A percentile compares a stretch with the other conserved stretches of the same genome.
Conservation (phyloP, 208 protist genomes). For the Porcisia hertigi region DNA sequence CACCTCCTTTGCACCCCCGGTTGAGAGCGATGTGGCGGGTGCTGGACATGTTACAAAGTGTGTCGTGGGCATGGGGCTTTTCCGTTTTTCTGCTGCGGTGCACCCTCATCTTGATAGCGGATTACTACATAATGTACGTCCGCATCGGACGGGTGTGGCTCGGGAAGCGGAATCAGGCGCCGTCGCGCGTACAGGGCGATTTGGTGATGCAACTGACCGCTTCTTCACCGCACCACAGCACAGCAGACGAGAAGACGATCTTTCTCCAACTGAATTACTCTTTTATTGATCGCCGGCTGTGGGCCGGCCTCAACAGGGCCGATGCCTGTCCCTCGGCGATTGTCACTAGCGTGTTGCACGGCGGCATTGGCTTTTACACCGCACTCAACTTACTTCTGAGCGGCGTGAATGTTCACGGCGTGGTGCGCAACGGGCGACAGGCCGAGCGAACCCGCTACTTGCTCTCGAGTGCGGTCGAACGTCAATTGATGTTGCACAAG, state of each 20-base stretch:
- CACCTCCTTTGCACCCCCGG: not conserved
- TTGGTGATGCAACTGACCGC: conserved; percentile 70
- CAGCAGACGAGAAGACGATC: conserved; percentile 34
- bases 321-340: conserved; percentile 50
- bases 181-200: conserved; percentile 53
- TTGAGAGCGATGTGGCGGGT: not conserved
- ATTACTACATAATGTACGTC: conserved; percentile 65
- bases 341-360: conserved; percentile 65
- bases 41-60: not conserved
- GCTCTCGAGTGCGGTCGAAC: conserved; percentile 46
- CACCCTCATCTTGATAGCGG: conserved; percentile 48
- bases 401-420: conserved; percentile 73
- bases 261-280: conserved; percentile 54
- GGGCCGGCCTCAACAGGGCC: conserved; percentile 43
- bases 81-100: conserved; percentile 55
- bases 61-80: conserved; percentile 32
- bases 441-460: conserved; percentile 36
- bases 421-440: conserved; percentile 36
- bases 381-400: conserved; percentile 62
- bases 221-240: conserved; percentile 50
- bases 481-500: conserved; percentile 64
- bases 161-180: conserved; percentile 32
- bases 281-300: conserved; percentile 64
- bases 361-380: conserved; percentile 77
- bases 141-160: conserved; percentile 54